phyloP scores from a whole-genome alignment of 2,329 filamentous ascomycete genomes.

The Akanthomyces uredinophilus region DNA sequence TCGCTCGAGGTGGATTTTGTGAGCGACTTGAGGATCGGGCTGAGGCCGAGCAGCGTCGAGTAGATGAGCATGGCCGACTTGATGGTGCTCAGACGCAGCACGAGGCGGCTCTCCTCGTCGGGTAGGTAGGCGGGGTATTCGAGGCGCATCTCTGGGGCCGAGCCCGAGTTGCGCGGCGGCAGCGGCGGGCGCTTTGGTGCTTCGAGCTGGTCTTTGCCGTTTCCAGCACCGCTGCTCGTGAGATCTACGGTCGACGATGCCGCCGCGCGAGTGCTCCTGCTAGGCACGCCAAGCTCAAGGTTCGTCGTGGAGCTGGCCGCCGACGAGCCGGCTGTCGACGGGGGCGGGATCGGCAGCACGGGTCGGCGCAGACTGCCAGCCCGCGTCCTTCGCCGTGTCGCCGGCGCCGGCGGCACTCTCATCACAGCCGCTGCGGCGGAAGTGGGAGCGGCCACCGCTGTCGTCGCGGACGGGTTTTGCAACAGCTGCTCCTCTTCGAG shows the following conservation, averaged over 20 bases:
- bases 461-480: conserved; percentile 20
- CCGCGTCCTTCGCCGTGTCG: conserved; percentile 28
- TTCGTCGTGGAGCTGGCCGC: conserved; percentile 45
- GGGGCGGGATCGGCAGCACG: conserved; percentile 20
- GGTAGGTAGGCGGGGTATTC: conserved; percentile 23
- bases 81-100: conserved; percentile 66
- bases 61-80: conserved; percentile 94
- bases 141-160: not conserved
- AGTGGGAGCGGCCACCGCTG: conserved; percentile 28
- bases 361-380: conserved; percentile 35
- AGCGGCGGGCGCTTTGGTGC: not conserved
- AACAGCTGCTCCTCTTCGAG: conserved; percentile 35
- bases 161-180: not conserved
- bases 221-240: not conserved
- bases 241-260: not conserved
- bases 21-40: conserved; percentile 93
- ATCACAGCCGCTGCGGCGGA: conserved; percentile 19
- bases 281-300: conserved; percentile 23
- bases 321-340: conserved; percentile 24
- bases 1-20: conserved; percentile 88
- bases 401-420: not conserved
- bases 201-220: not conserved
- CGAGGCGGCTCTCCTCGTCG: conserved; percentile 37
- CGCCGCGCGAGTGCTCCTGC: not conserved
- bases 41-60: conserved; percentile 83